Evolutionary conservation across 257 asterid species (phyloP).

Genomic region (Misopates orontium): DNA sequence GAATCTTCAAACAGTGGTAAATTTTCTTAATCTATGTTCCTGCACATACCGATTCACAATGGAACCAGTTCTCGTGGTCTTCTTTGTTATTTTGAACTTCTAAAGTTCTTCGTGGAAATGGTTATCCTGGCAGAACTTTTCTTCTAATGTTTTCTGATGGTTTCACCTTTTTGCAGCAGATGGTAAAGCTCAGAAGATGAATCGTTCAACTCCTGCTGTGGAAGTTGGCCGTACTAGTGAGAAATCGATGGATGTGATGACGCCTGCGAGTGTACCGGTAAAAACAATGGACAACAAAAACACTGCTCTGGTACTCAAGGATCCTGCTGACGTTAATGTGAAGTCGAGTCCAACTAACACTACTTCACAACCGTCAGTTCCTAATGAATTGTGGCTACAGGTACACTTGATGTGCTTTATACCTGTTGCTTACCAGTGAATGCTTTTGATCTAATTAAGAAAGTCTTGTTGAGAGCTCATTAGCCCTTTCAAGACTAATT

Average conservation of each 20-base stretch:
- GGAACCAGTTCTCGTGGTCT: too few relatives aligned
- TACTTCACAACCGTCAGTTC: slow-evolving; percentile 40
- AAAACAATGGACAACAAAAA: too few relatives aligned
- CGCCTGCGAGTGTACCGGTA: slow-evolving; percentile 13
- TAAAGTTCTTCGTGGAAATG: too few relatives aligned
- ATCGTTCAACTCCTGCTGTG: slow-evolving; percentile 34
- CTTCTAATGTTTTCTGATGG: too few relatives aligned
- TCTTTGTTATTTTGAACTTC: too few relatives aligned
- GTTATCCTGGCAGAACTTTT: not conserved
- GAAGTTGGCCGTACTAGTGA: slow-evolving; percentile 47
- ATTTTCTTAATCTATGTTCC: slow-evolving; percentile 16
- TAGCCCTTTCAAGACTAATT: too few relatives aligned
- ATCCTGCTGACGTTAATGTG: slow-evolving; percentile 38
- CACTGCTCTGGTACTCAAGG: too few relatives aligned
- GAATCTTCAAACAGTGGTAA: slow-evolving; percentile 66
- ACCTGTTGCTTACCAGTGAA: too few relatives aligned
- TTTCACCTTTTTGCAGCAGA: slow-evolving; percentile 25
- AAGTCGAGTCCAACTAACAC: slow-evolving; percentile 43
- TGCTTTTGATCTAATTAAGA: too few relatives aligned
- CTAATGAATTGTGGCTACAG: slow-evolving; percentile 67
- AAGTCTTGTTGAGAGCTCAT: too few relatives aligned
- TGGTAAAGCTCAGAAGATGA: slow-evolving; percentile 41
- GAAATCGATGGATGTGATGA: slow-evolving; percentile 33
- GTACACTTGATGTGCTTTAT: slow-evolving; percentile 32
- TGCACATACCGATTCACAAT: too few relatives aligned